Percentiles rank a stretch among this genome's conserved stretches.
phyloP scores from a whole-genome alignment of 176 grass and related monocot species.

The Oryza glaberrima region DNA sequence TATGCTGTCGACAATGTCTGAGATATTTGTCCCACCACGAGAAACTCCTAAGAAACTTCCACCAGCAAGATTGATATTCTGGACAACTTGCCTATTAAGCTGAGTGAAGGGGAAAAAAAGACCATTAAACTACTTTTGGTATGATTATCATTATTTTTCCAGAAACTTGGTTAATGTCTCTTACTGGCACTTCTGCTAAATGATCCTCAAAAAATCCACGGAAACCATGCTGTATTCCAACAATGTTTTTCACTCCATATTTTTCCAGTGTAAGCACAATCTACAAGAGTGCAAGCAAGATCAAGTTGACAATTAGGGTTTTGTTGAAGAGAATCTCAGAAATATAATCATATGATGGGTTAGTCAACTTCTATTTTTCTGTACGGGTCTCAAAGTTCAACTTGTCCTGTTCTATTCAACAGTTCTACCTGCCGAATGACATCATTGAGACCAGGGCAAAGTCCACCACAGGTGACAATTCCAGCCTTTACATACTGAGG shows the following conservation, averaged over 20 bases:
- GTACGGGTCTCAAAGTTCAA: slow-evolving; percentile 10
- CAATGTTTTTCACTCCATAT: slow-evolving; percentile 97
- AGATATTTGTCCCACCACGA: slow-evolving; percentile 67
- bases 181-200: slow-evolving; percentile 84
- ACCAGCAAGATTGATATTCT: slow-evolving; percentile 98
- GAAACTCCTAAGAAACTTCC: slow-evolving; percentile 96
- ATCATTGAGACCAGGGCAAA: slow-evolving; percentile 98
- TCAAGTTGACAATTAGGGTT: slow-evolving; percentile 24
- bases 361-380: slow-evolving; percentile 21
- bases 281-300: slow-evolving; percentile 53
- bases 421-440: slow-evolving; percentile 82
- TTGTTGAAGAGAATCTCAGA: slow-evolving; percentile 32
- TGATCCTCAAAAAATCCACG: slow-evolving; percentile 84
- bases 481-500: slow-evolving; percentile 86
- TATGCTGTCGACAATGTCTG: slow-evolving; percentile 92
- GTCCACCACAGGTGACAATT: slow-evolving; percentile 90
- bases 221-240: slow-evolving; percentile 91
- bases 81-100: slow-evolving; percentile 85
- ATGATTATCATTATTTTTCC: slow-evolving; percentile 1
- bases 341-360: background rate
- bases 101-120: slow-evolving; percentile 39
- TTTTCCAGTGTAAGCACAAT: slow-evolving; percentile 98
- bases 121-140: slow-evolving; percentile 13
- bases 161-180: slow-evolving; percentile 32
- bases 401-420: background rate